Evolutionary conservation across 108 stramenopile species (phyloP).

Genomic region (Nannochloropsis gaditana): DNA sequence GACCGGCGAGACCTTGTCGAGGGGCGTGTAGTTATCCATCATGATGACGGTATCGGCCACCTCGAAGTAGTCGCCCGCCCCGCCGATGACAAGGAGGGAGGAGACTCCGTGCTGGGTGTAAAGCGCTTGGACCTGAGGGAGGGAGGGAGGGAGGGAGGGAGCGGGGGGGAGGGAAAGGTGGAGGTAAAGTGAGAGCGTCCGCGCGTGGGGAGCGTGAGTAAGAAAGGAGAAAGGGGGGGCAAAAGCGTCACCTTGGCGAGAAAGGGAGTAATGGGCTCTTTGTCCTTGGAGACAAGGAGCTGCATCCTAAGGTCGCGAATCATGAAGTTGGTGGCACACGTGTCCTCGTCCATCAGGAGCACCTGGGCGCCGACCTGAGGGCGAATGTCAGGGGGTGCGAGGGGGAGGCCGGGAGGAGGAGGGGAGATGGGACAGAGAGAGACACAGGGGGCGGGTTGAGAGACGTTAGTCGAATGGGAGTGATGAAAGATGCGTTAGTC

Average conservation of each 20-base stretch:
- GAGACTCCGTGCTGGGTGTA: conserved; percentile 68
- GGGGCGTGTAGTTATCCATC: conserved; percentile 77
- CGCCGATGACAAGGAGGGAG: conserved; percentile 82
- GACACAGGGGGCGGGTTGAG: background rate
- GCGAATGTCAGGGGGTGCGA: background rate
- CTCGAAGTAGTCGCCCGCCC: conserved; percentile 88
- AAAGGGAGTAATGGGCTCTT: conserved; percentile 94
- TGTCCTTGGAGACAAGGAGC: conserved; percentile 74
- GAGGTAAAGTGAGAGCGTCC: too few relatives aligned
- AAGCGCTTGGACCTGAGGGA: conserved; percentile 62
- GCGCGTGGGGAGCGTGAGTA: too few relatives aligned
- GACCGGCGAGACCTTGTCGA: conserved; percentile 9
- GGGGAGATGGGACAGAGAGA: background rate
- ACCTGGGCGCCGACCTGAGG: conserved; percentile 74
- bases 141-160: background rate
- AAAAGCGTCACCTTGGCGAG: conserved; percentile 62
- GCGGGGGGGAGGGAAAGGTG: too few relatives aligned
- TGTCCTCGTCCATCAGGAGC: conserved; percentile 92
- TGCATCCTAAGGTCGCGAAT: conserved; percentile 88
- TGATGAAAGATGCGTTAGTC: too few relatives aligned
- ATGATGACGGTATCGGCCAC: conserved; percentile 80
- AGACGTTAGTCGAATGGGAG: too few relatives aligned
- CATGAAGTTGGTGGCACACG: conserved; percentile 94
- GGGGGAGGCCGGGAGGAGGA: background rate
- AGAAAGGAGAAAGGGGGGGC: background rate